Evolutionary conservation across 129 eudicot genomes (phyloP).

Genomic region (Tagetes erecta): DNA sequence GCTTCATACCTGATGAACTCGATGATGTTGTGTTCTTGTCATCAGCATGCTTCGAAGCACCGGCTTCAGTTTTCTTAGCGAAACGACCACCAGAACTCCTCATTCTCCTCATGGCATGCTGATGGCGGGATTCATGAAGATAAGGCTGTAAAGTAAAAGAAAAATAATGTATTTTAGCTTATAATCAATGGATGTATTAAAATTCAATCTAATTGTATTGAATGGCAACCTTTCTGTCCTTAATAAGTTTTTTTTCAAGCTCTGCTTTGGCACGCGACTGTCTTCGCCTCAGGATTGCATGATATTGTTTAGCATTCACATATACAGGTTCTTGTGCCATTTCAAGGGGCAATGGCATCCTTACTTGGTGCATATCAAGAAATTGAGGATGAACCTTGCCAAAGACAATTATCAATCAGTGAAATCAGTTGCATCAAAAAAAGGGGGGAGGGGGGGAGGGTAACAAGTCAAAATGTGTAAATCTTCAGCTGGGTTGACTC

Average conservation of each 20-base stretch:
- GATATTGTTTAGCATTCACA: constrained; percentile 88
- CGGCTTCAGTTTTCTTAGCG: constrained; percentile 65
- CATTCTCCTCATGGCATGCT: constrained; percentile 79
- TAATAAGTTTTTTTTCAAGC: constrained; percentile 78
- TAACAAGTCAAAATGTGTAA: not conserved
- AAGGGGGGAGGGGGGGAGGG: not conserved
- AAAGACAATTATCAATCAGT: not conserved
- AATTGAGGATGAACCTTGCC: constrained; percentile 70
- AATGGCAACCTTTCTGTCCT: constrained; percentile 63
- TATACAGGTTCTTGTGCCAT: constrained; percentile 84
- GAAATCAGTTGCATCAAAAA: constrained; percentile 1
- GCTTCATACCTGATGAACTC: constrained; percentile 51
- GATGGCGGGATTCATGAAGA: constrained; percentile 93
- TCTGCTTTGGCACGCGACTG: constrained; percentile 91
- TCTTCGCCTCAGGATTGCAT: constrained; percentile 72
- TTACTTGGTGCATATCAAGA: constrained; percentile 60
- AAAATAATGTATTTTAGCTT: not conserved
- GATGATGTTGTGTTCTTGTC: constrained; percentile 39
- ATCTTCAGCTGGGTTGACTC: no score
- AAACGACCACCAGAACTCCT: constrained; percentile 89
- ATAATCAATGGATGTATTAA: not conserved
- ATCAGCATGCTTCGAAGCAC: constrained; percentile 30
- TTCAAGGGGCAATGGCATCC: constrained; percentile 81
- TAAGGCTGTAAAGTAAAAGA: constrained; percentile 55
- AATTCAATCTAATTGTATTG: not conserved